Percentiles rank a stretch among this genome's conserved stretches.
Evolutionary conservation across 1,139 yeast species (phyloP).

Genomic region (Arxiozyma telluris): DNA sequence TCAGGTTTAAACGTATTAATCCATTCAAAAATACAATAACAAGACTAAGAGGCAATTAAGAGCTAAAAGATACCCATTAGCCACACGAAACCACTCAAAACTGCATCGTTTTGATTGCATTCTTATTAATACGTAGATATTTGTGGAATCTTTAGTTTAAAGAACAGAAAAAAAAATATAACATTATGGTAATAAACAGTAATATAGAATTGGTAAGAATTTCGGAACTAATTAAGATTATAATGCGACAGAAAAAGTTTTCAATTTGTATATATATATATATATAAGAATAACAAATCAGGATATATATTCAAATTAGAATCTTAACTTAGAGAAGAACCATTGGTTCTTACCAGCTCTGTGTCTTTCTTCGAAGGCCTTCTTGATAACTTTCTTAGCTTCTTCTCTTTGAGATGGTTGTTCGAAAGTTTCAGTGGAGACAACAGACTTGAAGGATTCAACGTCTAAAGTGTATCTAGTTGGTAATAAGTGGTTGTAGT

Average conservation of each 20-base stretch:
- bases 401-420: conserved; percentile 99
- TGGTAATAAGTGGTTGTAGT: conserved; percentile 99
- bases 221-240: conserved; percentile 1
- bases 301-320: conserved; percentile 42
- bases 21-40: too few relatives aligned
- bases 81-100: too few relatives aligned
- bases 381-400: conserved; percentile 98
- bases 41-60: too few relatives aligned
- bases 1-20: too few relatives aligned
- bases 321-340: conserved; percentile 99
- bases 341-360: conserved; percentile 99
- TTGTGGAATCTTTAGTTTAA: too few relatives aligned
- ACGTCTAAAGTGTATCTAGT: conserved; percentile 98
- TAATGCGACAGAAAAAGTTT: conserved; percentile 2
- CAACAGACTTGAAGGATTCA: conserved; percentile 86
- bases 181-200: conserved; percentile 2
- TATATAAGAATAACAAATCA: conserved; percentile 2
- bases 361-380: conserved; percentile 99
- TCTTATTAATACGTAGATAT: too few relatives aligned
- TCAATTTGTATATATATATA: conserved; percentile 1
- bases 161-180: too few relatives aligned
- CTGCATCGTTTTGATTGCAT: too few relatives aligned
- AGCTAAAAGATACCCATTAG: too few relatives aligned
- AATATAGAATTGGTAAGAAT: neutral
- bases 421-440: conserved; percentile 87